Evolutionary conservation across 106 monocot genomes (phyloP), one percentile per base, ranked within the genome.

Genomic region (Gastrodia elata): DNA sequence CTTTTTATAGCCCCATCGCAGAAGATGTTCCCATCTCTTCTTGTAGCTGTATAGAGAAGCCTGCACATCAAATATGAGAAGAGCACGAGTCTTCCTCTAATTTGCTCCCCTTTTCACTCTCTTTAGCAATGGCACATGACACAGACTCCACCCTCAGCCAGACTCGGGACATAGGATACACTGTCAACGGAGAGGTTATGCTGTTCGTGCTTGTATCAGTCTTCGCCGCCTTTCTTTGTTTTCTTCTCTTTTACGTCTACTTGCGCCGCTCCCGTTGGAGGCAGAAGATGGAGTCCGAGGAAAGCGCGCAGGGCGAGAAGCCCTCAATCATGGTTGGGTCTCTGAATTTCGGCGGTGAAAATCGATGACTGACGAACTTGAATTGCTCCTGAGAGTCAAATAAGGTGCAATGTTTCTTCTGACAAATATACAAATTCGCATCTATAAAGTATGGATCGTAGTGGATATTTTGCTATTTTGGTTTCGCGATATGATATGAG

Each of bases 201-300:
- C 9, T 69, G 39, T 40, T 40, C 11, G 69, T 69, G 11, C 39
- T 40, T 5, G 69, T 69, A 4, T 40, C 69, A 15, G 18, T 40
- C 6, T 69, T 69, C 40, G 2, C 69, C n/a, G 26, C 40, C 10
- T 69, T 69, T 40, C 69, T 69, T 11, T 5, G 39, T 2, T 69
- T 20, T 35, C 69, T 69, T 69, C 69, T 69, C 39, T 37, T 67
- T 18, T 69, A 34, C 8, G 69, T 69, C 39, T 69, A 69, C 38
- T 25, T 38, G 8, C 69, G 69, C 10, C 24, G 40, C 6, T 24
- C 5, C 8, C 69, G 69, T 0, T 5, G 69, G 69, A n/a, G 39
- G 69, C 5, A 8, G 10, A 20, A 69, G 69, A 40, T 39, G 69
- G 69, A 69, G 13, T 38, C 3, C 0, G 69, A 69, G 24, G 40